Evolutionary conservation across 2,329 filamentous ascomycete genomes (phyloP).

Genomic region (Ceratocystiopsis sp.): DNA sequence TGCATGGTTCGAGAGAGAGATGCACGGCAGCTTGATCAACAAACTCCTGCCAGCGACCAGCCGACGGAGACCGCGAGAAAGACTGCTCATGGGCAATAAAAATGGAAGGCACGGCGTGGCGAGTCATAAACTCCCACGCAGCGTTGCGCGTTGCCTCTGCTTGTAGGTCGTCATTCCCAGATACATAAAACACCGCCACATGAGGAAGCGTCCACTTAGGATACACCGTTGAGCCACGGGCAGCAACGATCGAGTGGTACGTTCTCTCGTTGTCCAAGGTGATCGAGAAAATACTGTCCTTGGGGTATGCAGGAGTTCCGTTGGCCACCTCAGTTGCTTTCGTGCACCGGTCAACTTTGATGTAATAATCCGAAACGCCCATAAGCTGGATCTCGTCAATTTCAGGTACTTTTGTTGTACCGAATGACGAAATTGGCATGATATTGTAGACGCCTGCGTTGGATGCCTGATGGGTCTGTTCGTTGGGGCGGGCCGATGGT

Average conservation of each 20-base stretch:
- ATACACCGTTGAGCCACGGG: constrained; percentile 21
- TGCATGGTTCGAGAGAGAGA: constrained; percentile 27
- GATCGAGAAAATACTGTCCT: constrained; percentile 19
- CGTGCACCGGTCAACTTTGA: constrained; percentile 31
- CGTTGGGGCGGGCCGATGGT: background rate
- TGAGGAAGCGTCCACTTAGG: constrained; percentile 31
- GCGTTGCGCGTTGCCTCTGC: constrained; percentile 21
- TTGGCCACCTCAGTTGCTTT: constrained; percentile 19
- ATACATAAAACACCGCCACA: constrained; percentile 31
- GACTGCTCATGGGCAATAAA: constrained; percentile 28
- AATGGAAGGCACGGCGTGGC: constrained; percentile 28
- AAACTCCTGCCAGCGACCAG: constrained; percentile 18
- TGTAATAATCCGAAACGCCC: constrained; percentile 31
- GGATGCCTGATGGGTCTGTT: background rate
- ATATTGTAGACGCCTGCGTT: constrained; percentile 26
- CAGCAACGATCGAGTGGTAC: constrained; percentile 19
- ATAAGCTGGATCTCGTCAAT: constrained; percentile 30
- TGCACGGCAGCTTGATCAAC: constrained; percentile 27
- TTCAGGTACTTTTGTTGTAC: constrained; percentile 22
- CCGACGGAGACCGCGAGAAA: constrained; percentile 16
- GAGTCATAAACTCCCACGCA: constrained; percentile 29
- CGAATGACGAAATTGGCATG: constrained; percentile 31
- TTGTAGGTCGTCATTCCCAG: constrained; percentile 23
- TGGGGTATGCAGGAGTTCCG: constrained; percentile 11
- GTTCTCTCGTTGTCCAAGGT: constrained; percentile 23